Base-by-base conservation (phyloP, 805 yeast genomes). In the Cyberlindnera subsufficiens region DNA sequence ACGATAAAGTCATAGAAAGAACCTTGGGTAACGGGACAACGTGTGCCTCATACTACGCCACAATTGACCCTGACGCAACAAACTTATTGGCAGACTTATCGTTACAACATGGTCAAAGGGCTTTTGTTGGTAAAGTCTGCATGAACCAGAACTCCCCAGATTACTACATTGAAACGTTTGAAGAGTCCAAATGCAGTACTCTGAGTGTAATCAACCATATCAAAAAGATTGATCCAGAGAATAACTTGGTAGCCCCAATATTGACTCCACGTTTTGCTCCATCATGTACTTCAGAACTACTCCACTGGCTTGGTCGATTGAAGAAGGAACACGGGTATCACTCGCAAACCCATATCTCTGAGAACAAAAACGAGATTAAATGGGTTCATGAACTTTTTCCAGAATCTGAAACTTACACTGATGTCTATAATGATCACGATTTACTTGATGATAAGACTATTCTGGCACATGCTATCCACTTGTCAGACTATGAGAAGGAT, bases 261-360 rank as follows among this genome's bases (percentile, higher is more conserved):
- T 52, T 91, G 10, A 91, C 98, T 2, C 98, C 99, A 8, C 68
- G 99, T 44, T 91, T 91, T 67, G 98, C 98, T 0, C 96, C 96
- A 2, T 77, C 86, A 16, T 91, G 97, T 58, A 71, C 87, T 4
- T 65, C 75, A 19, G 74, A 77, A 39, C 66, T 87, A 32, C 65
- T 91, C 67, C 56, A 57, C 7, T 71, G 77, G 70, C 68, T 90
- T 42, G 95, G 95, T 3, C 61, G 71, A 6, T 58, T 84, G 20
- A 69, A 80, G n/a, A 53, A 62, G 19, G 52, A 67, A 6, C 56
- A 69, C 29, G 58, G 74, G 30, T 65, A 85, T 30, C 91, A 86
- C 19, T 75, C 86, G 32, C 99, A 91, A 65, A 88, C 97, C 0
- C 99, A 91, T 63, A 70, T 91, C n/a, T 75, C 86, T 42, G 99